Conservation (phyloP, 345 rosid genomes). For the Heritiera littoralis region DNA sequence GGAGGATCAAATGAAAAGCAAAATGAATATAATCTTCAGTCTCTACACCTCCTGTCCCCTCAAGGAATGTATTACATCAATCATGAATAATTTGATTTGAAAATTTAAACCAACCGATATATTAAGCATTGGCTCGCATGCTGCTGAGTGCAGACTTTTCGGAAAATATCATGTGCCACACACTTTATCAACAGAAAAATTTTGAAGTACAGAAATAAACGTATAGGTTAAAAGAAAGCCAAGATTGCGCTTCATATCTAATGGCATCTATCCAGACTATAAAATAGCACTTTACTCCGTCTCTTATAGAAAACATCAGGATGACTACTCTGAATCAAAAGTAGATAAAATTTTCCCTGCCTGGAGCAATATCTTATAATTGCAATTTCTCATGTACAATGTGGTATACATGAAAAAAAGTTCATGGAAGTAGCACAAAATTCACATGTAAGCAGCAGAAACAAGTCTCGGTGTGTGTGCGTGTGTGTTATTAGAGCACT, state of each 20-base stretch:
- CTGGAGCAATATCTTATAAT: not conserved
- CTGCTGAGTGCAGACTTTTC: not conserved
- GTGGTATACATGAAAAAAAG: not conserved
- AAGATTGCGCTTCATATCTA: not conserved
- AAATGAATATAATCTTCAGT: not conserved
- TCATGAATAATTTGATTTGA: constrained; percentile 6
- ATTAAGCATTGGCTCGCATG: not conserved
- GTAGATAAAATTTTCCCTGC: not conserved
- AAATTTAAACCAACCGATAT: not conserved
- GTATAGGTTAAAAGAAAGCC: not conserved
- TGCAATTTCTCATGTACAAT: not conserved
- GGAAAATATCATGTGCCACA: not conserved
- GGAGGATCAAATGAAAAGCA: not conserved
- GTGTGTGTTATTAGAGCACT: not conserved
- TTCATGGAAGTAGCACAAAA: not conserved
- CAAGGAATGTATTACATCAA: not conserved
- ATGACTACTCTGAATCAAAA: not conserved
- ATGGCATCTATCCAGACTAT: not conserved
- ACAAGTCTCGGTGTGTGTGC: not conserved
- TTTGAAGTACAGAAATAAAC: not conserved
- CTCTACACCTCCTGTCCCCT: not conserved
- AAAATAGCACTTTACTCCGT: not conserved
- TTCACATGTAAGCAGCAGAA: constrained; percentile 7
- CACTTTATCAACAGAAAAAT: not conserved
- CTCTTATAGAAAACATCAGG: not conserved